Base-by-base conservation (phyloP, 139 green algal genomes). In the Chlorella vulgaris region DNA sequence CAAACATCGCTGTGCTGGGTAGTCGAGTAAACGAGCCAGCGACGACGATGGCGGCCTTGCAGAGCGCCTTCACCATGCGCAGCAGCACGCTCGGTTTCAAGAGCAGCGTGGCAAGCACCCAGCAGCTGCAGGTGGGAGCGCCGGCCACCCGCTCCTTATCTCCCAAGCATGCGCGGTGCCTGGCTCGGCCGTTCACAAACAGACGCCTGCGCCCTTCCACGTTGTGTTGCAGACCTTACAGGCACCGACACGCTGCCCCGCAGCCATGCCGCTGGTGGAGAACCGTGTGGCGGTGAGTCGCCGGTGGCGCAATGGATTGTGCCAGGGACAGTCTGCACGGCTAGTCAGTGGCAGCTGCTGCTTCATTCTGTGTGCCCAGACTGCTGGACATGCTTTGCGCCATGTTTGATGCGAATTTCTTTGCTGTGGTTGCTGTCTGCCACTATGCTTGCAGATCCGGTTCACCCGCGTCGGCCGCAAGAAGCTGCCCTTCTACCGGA, bases 401-500 rank as follows among this genome's bases (percentile, higher is more conserved):
- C n/a, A n/a, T n/a, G n/a, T n/a, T n/a, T n/a, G n/a, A n/a, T n/a
- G n/a, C n/a, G n/a, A n/a, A n/a, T n/a, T n/a, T 40, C 29, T 7
- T 43, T 70, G 31, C 6, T 4, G 26, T 28, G 0, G 7, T 4
- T 42, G 26, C 36, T 62, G 38, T 1, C 33, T 22, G 6, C 3
- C 24, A 33, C n/a, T n/a, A n/a, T 26, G 8, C 43, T 31, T 40
- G 33, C 87, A 92, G 89, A 92, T 98, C 42, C 94, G 95, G 26
- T 98, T 98, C 86, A 93, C 94, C 61, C 90, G 95, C 3, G 90
- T 94, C 76, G 95, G 95, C 18, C 87, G 95, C 65, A 97, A 96
- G 83, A 96, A 96, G 86, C 43, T 88, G 73, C 90, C 93, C 2
- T 97, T 97, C 85, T 98, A 96, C 89, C 87, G 95, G 4, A 88